Evolutionary conservation across 768 basidiomycete species (phyloP).

Genomic region (Tubosaeta sp.): DNA sequence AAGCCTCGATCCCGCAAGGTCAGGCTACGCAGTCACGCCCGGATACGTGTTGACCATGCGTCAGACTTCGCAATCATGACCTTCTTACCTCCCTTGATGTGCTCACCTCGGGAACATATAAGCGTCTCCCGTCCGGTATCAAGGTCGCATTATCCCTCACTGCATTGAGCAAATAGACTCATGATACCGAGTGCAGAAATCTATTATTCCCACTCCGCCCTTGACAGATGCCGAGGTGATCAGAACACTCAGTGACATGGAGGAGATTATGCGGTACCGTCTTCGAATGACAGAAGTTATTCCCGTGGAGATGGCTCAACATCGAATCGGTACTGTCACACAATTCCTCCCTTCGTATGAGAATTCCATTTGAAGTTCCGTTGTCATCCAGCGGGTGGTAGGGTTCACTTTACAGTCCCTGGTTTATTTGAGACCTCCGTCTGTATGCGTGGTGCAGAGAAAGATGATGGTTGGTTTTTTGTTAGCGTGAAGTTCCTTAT

Average conservation of each 20-base stretch:
- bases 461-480: conserved; percentile 82
- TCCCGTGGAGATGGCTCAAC: conserved; percentile 75
- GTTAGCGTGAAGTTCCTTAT: conserved; percentile 73
- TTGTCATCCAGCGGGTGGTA: conserved; percentile 58
- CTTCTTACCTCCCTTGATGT: conserved; percentile 88
- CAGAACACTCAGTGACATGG: conserved; percentile 65
- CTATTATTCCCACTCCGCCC: conserved; percentile 58
- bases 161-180: conserved; percentile 17
- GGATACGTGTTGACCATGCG: background rate
- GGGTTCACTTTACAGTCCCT: conserved; percentile 70
- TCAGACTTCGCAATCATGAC: conserved; percentile 89
- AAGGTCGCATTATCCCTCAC: conserved; percentile 47
- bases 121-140: conserved; percentile 73
- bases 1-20: conserved; percentile 77
- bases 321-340: conserved; percentile 53
- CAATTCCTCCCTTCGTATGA: conserved; percentile 12
- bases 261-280: conserved; percentile 74
- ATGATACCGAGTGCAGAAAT: conserved; percentile 48
- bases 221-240: conserved; percentile 64
- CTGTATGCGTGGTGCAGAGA: conserved; percentile 66
- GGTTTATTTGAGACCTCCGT: conserved; percentile 71
- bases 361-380: conserved; percentile 12
- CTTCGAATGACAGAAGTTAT: conserved; percentile 75
- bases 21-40: conserved; percentile 11
- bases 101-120: conserved; percentile 81